phyloP scores from a whole-genome alignment of 2,329 filamentous ascomycete genomes.

The Cordyceps javanica region DNA sequence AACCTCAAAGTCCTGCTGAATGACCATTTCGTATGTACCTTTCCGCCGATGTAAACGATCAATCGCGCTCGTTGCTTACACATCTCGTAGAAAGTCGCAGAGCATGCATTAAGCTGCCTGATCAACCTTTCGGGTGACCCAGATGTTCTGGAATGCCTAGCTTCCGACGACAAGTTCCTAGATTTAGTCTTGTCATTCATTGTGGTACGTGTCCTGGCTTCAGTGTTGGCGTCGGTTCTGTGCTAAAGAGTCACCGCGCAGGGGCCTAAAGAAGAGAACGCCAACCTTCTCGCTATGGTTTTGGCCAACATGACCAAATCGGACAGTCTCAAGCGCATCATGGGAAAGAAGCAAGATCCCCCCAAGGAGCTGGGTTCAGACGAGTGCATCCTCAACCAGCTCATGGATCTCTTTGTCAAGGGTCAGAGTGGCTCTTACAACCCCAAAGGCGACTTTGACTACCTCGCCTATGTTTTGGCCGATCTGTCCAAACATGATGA shows the following conservation, averaged over 20 bases:
- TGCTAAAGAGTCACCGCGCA: conserved; percentile 25
- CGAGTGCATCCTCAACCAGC: conserved; percentile 73
- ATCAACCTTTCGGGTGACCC: conserved; percentile 76
- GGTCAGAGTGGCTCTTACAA: conserved; percentile 79
- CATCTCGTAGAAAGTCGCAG: conserved; percentile 74
- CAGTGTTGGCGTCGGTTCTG: neutral
- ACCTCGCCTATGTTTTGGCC: conserved; percentile 89
- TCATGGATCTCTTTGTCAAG: conserved; percentile 95
- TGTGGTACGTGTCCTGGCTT: conserved; percentile 49
- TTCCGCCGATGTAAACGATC: conserved; percentile 3
- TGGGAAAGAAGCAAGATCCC: conserved; percentile 60
- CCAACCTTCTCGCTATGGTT: conserved; percentile 83
- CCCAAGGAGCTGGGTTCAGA: conserved; percentile 68
- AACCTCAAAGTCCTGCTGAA: conserved; percentile 81
- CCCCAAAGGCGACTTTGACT: conserved; percentile 80
- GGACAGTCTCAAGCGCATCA: conserved; percentile 62
- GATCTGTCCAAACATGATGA: conserved; percentile 79
- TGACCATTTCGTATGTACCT: conserved; percentile 65
- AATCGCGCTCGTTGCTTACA: conserved; percentile 31
- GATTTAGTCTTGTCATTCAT: conserved; percentile 66
- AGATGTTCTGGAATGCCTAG: conserved; percentile 67
- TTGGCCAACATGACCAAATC: conserved; percentile 87
- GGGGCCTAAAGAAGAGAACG: conserved; percentile 70
- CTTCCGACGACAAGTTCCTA: conserved; percentile 74
- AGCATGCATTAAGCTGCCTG: conserved; percentile 85